Base-by-base conservation (phyloP, 2,329 filamentous ascomycete species). In the Fusarium beomiforme region DNA sequence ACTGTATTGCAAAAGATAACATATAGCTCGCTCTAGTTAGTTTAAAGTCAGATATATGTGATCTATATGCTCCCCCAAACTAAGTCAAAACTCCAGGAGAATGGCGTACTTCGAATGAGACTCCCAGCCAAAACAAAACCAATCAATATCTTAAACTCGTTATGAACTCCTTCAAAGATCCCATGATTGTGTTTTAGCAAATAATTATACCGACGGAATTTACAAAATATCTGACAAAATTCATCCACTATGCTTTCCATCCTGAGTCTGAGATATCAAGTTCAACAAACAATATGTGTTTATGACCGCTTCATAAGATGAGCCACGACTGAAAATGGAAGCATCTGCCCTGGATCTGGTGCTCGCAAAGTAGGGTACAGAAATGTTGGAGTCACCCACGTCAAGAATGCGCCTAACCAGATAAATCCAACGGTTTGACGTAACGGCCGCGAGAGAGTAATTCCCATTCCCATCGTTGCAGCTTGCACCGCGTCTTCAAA, bases 381-480 rank as follows among this genome's bases (percentile, higher is more conserved):
- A 9, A 51, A 51, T 5, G 5, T 12, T 12, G 47, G 47, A 17
- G 47, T n/a, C 1, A 24, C 31, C 47, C 31, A 51, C 3, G 21
- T 51, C 21, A 8, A 8, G 21, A 51, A 51, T n/a, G 2, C 3
- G 12, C 31, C 36, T 5, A 51, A 6, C 62, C 62, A 65, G 3
- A 19, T 5, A 11, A 50, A 63, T 4, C 58, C 61, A 17, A 56
- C 2, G 6, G 8, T 31, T 14, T 58, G 49, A 1, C 61, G 61
- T 2, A 63, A 14, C 9, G 17, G 9, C 21, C 6, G 16, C 2
- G 62, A 16, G 1, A 58, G 16, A 6, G 37, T 6, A 17, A 50
- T 2, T 0, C n/a, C 2, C 5, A 12, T 16, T 0, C n/a, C 2
- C 5, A 12, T 16, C 0, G 33, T 24, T 23, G 2, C 12, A 10